Base-by-base conservation (phyloP, 2,329 filamentous ascomycete species). In the Cladosporium colombiae region DNA sequence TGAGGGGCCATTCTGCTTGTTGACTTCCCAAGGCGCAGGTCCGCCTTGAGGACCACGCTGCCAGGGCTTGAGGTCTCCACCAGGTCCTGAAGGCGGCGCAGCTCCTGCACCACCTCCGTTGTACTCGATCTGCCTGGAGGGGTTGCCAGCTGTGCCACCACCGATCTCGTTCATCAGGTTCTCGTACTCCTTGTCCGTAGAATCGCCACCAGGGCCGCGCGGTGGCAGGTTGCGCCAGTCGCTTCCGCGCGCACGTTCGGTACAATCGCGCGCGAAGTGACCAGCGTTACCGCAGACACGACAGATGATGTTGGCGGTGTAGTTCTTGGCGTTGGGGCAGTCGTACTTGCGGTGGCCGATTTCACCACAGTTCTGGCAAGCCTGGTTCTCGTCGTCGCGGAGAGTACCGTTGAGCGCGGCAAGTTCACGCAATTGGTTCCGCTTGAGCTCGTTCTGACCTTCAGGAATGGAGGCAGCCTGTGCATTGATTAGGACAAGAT, bases 341-440 rank as follows among this genome's bases (percentile, higher is more conserved):
- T 99, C 95, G 78, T 97, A 98, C 81, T 99, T 99, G 81, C 95
- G 90, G 80, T 99, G 95, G 68, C 95, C 95, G 70, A 99, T 99
- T 85, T 98, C 93, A 73, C 95, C 95, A 80, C 88, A 99, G 84
- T 99, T 99, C 83, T 99, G 95, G 81, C 95, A 99, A 71, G 95
- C 95, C 79, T 99, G 95, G 80, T 99, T 99, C 79, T 99, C 95
- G 75, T 99, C 95, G 77, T 99, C 95, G 83, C 95, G 94, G 23
- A 99, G 89, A 10, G 95, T 99, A 87, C 95, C 95, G 88, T 99
- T 99, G 74, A 99, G 90, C 29, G 95, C 93, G 52, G 95, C 95
- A 70, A 99, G 91, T 80, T 99, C 95, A 81, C 95, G 92, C 65
- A 99, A 90, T 81, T 99, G 95, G 81, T 98, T 98, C 65, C 95